These are phyloP conservation scores for Vitis amurensis DNA, from an alignment of 164 flowering plant species.

Conservation along the genomic window DNA sequence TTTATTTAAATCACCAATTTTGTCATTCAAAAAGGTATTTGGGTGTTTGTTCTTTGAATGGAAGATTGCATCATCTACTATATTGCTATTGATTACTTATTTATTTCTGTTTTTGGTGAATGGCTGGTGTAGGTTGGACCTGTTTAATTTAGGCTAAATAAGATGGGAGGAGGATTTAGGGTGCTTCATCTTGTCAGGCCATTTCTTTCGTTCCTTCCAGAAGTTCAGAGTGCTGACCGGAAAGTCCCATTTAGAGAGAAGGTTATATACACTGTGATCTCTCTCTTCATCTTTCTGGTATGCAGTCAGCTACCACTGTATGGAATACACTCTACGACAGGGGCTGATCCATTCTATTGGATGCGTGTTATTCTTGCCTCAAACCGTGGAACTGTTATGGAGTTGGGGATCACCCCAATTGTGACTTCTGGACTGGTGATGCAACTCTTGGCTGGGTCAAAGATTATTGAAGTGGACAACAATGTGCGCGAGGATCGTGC, in stretches of 20 bases:
- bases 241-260: conserved; percentile 67
- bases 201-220: conserved; percentile 63
- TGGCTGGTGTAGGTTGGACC: not conserved
- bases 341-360: conserved; percentile 76
- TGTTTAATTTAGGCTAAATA: not conserved
- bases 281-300: conserved; percentile 64
- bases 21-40: not conserved
- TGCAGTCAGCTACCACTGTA: conserved; percentile 80
- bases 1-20: no score
- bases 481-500: conserved; percentile 76
- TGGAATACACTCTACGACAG: conserved; percentile 71
- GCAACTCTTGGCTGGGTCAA: conserved; percentile 74
- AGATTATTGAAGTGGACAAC: conserved; percentile 72
- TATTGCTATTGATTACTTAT: no score
- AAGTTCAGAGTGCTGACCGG: conserved; percentile 59
- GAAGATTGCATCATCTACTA: no score
- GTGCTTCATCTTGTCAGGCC: conserved; percentile 66
- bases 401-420: conserved; percentile 75
- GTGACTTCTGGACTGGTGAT: conserved; percentile 76
- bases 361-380: conserved; percentile 81
- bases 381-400: conserved; percentile 78
- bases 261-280: conserved; percentile 64
- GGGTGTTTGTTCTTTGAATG: not conserved
- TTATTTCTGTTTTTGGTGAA: no score
- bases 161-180: conserved; percentile 70